phyloP scores from a whole-genome alignment of 805 yeast species.

The Starmerella bombi region DNA sequence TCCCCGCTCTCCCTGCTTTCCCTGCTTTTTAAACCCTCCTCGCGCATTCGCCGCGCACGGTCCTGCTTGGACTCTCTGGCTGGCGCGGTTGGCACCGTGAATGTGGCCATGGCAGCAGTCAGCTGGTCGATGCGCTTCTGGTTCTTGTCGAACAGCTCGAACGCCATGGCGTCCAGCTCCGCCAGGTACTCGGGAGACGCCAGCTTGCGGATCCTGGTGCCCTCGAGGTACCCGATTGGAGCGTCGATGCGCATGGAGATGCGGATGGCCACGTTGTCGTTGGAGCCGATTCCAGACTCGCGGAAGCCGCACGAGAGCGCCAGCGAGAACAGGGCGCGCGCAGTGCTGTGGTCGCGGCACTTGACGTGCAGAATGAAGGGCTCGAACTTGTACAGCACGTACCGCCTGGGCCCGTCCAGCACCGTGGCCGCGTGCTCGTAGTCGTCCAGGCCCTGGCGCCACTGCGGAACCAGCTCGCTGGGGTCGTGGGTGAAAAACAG shows the following conservation, averaged over 20 bases:
- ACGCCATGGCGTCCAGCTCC: slow-evolving; percentile 41
- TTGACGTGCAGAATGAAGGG: slow-evolving; percentile 77
- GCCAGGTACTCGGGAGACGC: slow-evolving; percentile 42
- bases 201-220: slow-evolving; percentile 29
- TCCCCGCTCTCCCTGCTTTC: neutral
- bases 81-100: slow-evolving; percentile 24
- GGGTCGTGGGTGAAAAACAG: slow-evolving; percentile 62
- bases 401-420: slow-evolving; percentile 32
- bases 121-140: slow-evolving; percentile 41
- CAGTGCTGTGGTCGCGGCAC: slow-evolving; percentile 48
- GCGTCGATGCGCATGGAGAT: slow-evolving; percentile 61
- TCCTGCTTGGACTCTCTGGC: slow-evolving; percentile 43
- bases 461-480: slow-evolving; percentile 29
- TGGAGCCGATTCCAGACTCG: slow-evolving; percentile 74
- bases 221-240: slow-evolving; percentile 51
- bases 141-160: slow-evolving; percentile 57
- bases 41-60: slow-evolving; percentile 23
- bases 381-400: slow-evolving; percentile 64
- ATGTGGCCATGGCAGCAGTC: slow-evolving; percentile 9
- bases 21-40: slow-evolving; percentile 5
- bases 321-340: slow-evolving; percentile 46
- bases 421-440: slow-evolving; percentile 15
- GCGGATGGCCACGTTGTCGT: slow-evolving; percentile 63
- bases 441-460: slow-evolving; percentile 21
- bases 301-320: slow-evolving; percentile 82